Percentiles rank a stretch among this genome's conserved stretches.
phyloP scores from a whole-genome alignment of 176 grass and related monocot species.

The Echinochloa phyllopogon region DNA sequence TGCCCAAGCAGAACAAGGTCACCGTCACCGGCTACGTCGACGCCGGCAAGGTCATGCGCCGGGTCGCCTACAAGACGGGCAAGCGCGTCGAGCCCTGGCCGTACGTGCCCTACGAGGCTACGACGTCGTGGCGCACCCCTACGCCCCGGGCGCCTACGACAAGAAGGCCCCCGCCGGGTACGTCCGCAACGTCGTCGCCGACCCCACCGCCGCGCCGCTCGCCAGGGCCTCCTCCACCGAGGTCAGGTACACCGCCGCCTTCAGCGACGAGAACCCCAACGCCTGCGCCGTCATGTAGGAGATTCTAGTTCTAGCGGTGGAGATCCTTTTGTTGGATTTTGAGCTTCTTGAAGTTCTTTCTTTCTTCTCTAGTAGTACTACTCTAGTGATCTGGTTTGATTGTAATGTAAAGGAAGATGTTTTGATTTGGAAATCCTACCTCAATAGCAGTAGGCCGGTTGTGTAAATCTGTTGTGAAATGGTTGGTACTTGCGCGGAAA shows the following conservation, averaged over 20 bases:
- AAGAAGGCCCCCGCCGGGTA: conserved; percentile 71
- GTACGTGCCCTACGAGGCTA: conserved; percentile 79
- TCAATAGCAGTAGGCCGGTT: no score
- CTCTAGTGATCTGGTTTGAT: no score
- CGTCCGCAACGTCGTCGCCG: conserved; percentile 65
- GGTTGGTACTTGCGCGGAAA: no score
- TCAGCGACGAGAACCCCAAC: conserved; percentile 95
- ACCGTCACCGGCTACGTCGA: conserved; percentile 81
- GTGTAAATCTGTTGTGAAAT: no score
- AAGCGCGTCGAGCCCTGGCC: conserved; percentile 88
- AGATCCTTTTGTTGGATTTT: no score
- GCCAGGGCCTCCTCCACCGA: conserved; percentile 75
- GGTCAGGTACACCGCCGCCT: conserved; percentile 62
- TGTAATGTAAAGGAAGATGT: no score
- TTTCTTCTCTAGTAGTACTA: no score
- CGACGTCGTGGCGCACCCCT: conserved; percentile 75
- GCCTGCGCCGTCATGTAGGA: conserved; percentile 69
- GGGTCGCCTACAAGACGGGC: conserved; percentile 68
- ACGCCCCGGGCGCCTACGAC: conserved; percentile 83
- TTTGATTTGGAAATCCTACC: no score
- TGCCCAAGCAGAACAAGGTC: conserved; percentile 76
- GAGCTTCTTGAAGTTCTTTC: no score
- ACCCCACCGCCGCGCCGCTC: conserved; percentile 70
- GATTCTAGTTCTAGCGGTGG: no score
- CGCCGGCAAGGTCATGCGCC: conserved; percentile 63